Conservation (phyloP, 2,329 filamentous ascomycete genomes). For the Pseudogymnoascus sp. region DNA sequence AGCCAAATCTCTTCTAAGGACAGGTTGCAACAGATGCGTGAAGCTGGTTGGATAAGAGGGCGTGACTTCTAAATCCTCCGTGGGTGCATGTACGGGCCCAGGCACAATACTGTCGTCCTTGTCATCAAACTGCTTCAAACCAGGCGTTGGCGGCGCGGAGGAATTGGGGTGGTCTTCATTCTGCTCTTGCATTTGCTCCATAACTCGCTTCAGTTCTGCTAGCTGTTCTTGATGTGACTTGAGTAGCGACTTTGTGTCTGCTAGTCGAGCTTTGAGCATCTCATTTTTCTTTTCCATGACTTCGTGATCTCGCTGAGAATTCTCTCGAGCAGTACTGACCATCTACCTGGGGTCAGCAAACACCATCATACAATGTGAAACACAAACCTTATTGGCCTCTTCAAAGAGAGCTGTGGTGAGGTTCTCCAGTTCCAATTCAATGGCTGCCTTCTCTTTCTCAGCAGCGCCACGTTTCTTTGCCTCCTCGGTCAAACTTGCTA, state of each 20-base stretch:
- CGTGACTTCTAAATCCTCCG: slow-evolving; percentile 37
- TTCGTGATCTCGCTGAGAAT: slow-evolving; percentile 79
- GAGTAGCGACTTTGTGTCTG: slow-evolving; percentile 78
- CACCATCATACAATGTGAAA: slow-evolving; percentile 56
- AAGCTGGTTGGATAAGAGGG: slow-evolving; percentile 64
- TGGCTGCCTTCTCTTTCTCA: slow-evolving; percentile 76
- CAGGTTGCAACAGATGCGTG: slow-evolving; percentile 72
- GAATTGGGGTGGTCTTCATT: slow-evolving; percentile 64
- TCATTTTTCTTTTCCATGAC: slow-evolving; percentile 77
- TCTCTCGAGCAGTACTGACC: slow-evolving; percentile 86
- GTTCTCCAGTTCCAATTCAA: slow-evolving; percentile 86
- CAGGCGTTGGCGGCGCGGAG: slow-evolving; percentile 71
- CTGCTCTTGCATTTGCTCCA: slow-evolving; percentile 76
- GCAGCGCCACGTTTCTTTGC: slow-evolving; percentile 54
- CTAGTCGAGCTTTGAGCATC: slow-evolving; percentile 75
- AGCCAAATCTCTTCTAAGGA: slow-evolving; percentile 73
- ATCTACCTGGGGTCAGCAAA: slow-evolving; percentile 71
- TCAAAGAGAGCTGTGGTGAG: slow-evolving; percentile 92
- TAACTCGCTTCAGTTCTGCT: slow-evolving; percentile 80
- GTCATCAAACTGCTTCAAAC: slow-evolving; percentile 60
- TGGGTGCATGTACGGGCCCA: slow-evolving; percentile 21
- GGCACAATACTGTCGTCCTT: slow-evolving; percentile 40
- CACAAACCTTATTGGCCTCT: slow-evolving; percentile 76
- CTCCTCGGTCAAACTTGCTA: slow-evolving; percentile 56
- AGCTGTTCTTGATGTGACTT: slow-evolving; percentile 90